phyloP scores from a whole-genome alignment of 2,329 filamentous ascomycete genomes.

The Cytospora chrysosperma region DNA sequence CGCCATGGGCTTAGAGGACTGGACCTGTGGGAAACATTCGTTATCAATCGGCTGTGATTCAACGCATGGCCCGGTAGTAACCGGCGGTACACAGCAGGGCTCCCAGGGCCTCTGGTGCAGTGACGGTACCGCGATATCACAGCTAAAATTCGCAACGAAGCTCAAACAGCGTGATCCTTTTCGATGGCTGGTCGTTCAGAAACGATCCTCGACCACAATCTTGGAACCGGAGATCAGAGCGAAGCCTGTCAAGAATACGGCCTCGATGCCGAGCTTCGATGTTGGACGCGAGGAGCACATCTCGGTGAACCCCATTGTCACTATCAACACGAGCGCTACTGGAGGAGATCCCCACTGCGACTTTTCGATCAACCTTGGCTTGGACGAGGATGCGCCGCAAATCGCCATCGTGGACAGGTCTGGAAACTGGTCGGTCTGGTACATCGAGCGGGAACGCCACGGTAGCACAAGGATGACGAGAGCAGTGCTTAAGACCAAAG shows the following conservation, averaged over 20 bases:
- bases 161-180: conserved; percentile 37
- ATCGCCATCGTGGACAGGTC: conserved; percentile 64
- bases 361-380: conserved; percentile 60
- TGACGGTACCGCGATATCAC: conserved; percentile 48
- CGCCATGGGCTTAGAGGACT: conserved; percentile 48
- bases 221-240: conserved; percentile 50
- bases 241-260: conserved; percentile 33
- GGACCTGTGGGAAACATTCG: conserved; percentile 48
- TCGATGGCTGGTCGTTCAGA: conserved; percentile 56
- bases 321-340: conserved; percentile 51
- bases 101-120: conserved; percentile 54
- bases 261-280: conserved; percentile 19
- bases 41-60: conserved; percentile 2
- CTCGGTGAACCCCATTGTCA: conserved; percentile 53
- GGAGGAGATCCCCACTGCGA: conserved; percentile 59
- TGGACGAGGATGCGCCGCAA: conserved; percentile 52
- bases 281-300: conserved; percentile 48
- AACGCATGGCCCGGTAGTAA: neutral
- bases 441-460: conserved; percentile 44
- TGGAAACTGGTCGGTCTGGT: conserved; percentile 69
- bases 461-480: conserved; percentile 36
- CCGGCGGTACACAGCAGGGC: neutral
- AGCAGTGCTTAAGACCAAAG: conserved; percentile 30
- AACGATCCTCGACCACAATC: conserved; percentile 50
- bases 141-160: conserved; percentile 50